A percentile compares a stretch with the other conserved stretches of the same genome.
Conservation (phyloP, 257 asterid species). For the Solanum peruvianum region DNA sequence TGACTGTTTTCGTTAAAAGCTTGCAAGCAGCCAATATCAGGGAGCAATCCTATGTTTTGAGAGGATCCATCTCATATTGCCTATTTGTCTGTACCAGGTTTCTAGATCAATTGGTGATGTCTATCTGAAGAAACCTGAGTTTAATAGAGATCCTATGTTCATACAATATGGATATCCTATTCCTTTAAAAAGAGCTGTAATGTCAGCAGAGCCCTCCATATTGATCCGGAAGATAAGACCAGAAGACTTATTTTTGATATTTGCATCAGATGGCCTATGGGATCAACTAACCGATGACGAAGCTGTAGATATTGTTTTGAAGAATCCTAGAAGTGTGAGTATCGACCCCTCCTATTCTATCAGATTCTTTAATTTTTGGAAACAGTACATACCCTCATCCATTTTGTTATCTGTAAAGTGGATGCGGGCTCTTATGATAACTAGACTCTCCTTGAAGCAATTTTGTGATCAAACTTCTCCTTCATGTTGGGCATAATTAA, state of each 20-base stretch:
- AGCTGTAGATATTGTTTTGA: slow-evolving; percentile 23
- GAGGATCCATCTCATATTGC: neutral
- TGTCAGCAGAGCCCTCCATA: slow-evolving; percentile 29
- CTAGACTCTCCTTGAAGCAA: neutral
- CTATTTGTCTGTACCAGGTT: slow-evolving; percentile 7
- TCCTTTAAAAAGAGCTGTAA: slow-evolving; percentile 23
- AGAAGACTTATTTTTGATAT: slow-evolving; percentile 26
- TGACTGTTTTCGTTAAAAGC: neutral
- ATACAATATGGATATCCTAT: slow-evolving; percentile 20
- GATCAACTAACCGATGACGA: slow-evolving; percentile 26
- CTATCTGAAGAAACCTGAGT: slow-evolving; percentile 29
- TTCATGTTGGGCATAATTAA: neutral
- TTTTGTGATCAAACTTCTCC: neutral
- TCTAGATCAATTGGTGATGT: slow-evolving; percentile 31
- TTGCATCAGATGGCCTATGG: slow-evolving; percentile 42
- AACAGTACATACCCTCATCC: neutral
- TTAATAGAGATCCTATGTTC: slow-evolving; percentile 23
- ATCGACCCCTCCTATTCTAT: neutral
- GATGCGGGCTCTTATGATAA: neutral
- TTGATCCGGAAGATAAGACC: slow-evolving; percentile 16
- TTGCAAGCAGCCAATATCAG: neutral
- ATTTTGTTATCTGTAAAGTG: neutral
- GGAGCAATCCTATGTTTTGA: neutral
- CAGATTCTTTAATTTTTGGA: neutral
- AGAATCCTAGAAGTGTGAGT: slow-evolving; percentile 22